Evolutionary conservation across 163 green algal species (phyloP), one percentile per base, ranked within the genome.

Genomic region (Smithsoniella earleae): DNA sequence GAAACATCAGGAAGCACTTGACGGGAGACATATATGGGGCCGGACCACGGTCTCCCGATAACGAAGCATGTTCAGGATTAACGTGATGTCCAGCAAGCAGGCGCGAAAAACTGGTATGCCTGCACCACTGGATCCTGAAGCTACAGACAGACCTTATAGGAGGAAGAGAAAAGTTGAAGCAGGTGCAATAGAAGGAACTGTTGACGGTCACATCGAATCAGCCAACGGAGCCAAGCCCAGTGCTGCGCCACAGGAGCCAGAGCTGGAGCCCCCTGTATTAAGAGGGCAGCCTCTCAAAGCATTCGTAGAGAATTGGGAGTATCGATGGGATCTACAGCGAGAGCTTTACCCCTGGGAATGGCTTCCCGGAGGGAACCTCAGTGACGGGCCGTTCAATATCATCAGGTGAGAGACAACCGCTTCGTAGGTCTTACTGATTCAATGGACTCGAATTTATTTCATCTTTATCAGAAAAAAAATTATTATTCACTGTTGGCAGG

Each of bases 351-450:
- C 44, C 1, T 54, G 44, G 44, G 44, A 54, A 20, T n/a, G n/a
- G n/a, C n/a, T n/a, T n/a, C n/a, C n/a, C n/a, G n/a, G n/a, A 54
- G 44, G 44, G 20, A 18, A 54, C 20, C 44, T 54, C 20, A 54
- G 44, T 54, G 44, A 54, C 18, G 44, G 44, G 44, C 44, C 44
- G 44, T 54, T 25, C 20, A 54, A 54, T 54, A 54, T 54, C 44
- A 54, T 54, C 44, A 54, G 44, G 44, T 54, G 20, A 25, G 44
- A 18, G 18, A 1, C 20, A 20, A 54, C 18, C 18, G 18, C 20
- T 54, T 25, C 18, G 44, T 54, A n/a, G n/a, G n/a, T n/a, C n/a
- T n/a, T n/a, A n/a, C n/a, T n/a, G n/a, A n/a, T n/a, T n/a, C n/a
- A n/a, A n/a, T n/a, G n/a, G n/a, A n/a, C n/a, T n/a, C n/a, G n/a